Base-by-base conservation (phyloP, 352 stramenopile species). In the Phytophthora multivora region DNA sequence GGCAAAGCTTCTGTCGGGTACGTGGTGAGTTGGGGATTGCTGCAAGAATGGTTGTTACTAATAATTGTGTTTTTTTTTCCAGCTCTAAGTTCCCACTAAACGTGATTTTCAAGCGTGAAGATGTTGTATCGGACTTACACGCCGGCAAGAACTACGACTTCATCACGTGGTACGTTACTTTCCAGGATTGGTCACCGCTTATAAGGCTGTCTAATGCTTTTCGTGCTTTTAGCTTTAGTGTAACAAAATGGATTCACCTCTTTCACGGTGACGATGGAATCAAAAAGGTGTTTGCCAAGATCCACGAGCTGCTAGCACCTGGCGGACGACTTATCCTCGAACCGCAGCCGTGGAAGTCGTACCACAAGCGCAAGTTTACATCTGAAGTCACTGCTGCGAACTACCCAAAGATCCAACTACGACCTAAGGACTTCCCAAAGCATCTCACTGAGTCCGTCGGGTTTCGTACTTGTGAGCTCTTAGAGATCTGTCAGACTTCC, bases 161-260 rank as follows among this genome's bases (percentile, higher is more conserved):
- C 25, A 89, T 93, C 52, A 90, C 78, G 12, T 93, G 85, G 85
- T 91, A 77, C 12, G 48, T 61, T 59, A 12, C 13, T 41, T 21
- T 10, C 8, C 2, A 43, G 10, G 16, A 36, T 16, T 5, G 11
- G 21, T 38, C 11, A 1, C 4, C n/a, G 5, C 2, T 31, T 31
- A 40, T 8, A 25, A 23, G 7, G 2, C n/a, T 33, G 40, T 51
- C 21, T 64, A 48, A 51, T 53, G 26, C 12, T 28, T 3, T 23
- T 12, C 35, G 11, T 48, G 36, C 10, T 49, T 19, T 48, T 41
- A 91, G 88, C 47, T 92, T 97, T 41, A 96, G 86, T 43, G 85
- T 96, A 51, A 93, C 88, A 9, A 97, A 97, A 72, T 97, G 90
- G 90, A 91, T 97, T 36, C 90, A 97, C 52, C 69, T 97, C 36